Percentiles rank a stretch among this genome's conserved stretches.
Conservation (phyloP, 2,329 filamentous ascomycete species). For the Fusarium armeniacum region DNA sequence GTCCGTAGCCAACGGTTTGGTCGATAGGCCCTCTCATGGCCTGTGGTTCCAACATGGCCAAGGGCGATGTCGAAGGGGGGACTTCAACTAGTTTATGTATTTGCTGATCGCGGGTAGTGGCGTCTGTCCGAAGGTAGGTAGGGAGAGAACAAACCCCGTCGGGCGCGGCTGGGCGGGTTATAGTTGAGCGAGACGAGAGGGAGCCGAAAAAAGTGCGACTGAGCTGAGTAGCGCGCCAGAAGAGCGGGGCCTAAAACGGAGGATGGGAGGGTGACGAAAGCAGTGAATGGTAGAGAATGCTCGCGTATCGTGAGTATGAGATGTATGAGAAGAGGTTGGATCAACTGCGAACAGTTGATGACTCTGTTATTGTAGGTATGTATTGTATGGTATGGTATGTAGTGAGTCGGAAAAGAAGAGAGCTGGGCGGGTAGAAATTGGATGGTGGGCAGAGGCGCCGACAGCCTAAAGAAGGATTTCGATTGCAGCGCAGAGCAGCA, state of each 20-base stretch:
- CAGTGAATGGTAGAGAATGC: slow-evolving; percentile 20
- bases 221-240: slow-evolving; percentile 45
- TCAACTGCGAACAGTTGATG: slow-evolving; percentile 18
- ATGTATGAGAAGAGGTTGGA: slow-evolving; percentile 8
- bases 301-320: slow-evolving; percentile 11
- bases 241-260: slow-evolving; percentile 37
- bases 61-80: slow-evolving; percentile 33
- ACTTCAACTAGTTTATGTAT: slow-evolving; percentile 43
- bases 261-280: slow-evolving; percentile 26
- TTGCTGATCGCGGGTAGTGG: slow-evolving; percentile 43
- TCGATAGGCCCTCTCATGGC: slow-evolving; percentile 53
- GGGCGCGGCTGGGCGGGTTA: slow-evolving; percentile 44
- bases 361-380: slow-evolving; percentile 30
- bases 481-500: slow-evolving; percentile 9
- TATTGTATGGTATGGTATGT: slow-evolving; percentile 6
- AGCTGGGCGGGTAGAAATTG: slow-evolving; percentile 14
- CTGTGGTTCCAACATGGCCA: slow-evolving; percentile 54
- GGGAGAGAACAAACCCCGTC: slow-evolving; percentile 44
- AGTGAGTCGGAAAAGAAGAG: slow-evolving; percentile 29
- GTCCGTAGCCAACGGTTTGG: slow-evolving; percentile 61
- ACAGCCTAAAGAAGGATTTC: slow-evolving; percentile 48
- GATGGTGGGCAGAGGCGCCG: slow-evolving; percentile 47
- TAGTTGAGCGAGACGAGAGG: slow-evolving; percentile 44
- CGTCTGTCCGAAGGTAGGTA: slow-evolving; percentile 41
- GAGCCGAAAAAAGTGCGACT: slow-evolving; percentile 51